Evolutionary conservation across 441 rosid genomes (phyloP).

Genomic region (Rhodomyrtus psidioides): DNA sequence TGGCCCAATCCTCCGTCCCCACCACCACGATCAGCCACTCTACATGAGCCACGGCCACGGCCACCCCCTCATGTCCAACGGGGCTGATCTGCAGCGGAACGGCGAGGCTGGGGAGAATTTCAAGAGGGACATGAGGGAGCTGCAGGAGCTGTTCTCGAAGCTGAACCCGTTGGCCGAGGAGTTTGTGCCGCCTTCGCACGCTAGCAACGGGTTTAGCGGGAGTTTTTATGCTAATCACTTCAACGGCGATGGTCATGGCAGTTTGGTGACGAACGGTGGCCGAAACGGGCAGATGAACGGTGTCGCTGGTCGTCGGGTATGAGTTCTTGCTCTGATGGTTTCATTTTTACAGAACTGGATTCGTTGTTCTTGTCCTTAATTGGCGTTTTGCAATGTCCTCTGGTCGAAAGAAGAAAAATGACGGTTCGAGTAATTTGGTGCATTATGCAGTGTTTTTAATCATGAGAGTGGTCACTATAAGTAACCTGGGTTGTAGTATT

Average conservation of each 20-base stretch:
- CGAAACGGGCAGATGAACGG: constrained; percentile 2
- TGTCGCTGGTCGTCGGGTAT: constrained; percentile 37
- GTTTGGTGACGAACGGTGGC: not conserved
- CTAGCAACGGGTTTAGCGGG: constrained; percentile 21
- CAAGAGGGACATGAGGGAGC: constrained; percentile 54
- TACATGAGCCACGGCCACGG: not conserved
- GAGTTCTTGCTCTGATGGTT: not conserved
- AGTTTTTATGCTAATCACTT: constrained; percentile 27
- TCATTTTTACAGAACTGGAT: not conserved
- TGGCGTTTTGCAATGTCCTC: not conserved
- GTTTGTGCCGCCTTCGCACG: constrained; percentile 74
- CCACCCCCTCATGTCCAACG: constrained; percentile 11
- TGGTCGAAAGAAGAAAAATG: not conserved
- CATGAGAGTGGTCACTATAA: not conserved
- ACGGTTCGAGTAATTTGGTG: not conserved
- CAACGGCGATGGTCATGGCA: constrained; percentile 22
- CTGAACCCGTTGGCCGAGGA: constrained; percentile 89
- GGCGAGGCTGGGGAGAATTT: not conserved
- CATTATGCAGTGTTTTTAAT: not conserved
- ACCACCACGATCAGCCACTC: constrained; percentile 18
- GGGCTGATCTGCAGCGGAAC: not conserved
- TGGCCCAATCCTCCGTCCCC: constrained; percentile 2
- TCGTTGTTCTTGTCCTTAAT: not conserved
- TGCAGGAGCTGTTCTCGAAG: constrained; percentile 79
- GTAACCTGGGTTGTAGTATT: not conserved